Evolutionary conservation across 2,329 filamentous ascomycete species (phyloP).

Genomic region (Pseudogymnoascus destructans): DNA sequence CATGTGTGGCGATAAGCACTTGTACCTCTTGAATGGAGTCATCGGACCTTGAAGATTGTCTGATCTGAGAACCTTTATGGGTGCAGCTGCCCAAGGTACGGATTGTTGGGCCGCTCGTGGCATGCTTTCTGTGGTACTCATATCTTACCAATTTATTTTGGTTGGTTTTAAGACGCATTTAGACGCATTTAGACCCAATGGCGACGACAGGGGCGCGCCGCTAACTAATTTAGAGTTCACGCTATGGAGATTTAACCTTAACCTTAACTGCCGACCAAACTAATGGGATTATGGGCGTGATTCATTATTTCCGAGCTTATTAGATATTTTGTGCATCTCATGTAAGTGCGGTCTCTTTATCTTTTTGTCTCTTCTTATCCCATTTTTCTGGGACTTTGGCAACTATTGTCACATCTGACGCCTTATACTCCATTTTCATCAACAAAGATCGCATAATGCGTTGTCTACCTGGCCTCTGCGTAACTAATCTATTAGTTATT

Average conservation of each 20-base stretch:
- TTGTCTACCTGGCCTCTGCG: neutral
- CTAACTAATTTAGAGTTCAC: constrained; percentile 1
- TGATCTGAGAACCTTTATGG: neutral
- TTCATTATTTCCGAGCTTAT: neutral
- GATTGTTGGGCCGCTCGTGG: neutral
- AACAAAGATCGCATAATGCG: neutral
- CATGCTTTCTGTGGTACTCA: neutral
- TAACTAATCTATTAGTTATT: neutral
- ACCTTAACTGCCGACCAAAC: neutral
- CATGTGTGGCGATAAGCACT: neutral
- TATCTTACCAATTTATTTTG: neutral
- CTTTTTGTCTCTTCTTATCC: neutral
- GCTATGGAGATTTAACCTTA: neutral
- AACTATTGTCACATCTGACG: neutral
- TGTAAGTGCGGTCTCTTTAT: neutral
- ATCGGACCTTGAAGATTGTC: neutral
- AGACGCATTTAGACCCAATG: neutral
- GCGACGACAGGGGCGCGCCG: neutral
- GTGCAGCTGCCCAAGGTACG: neutral
- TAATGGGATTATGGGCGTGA: neutral
- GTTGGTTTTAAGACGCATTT: no score
- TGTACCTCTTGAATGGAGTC: neutral
- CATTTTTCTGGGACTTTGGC: neutral
- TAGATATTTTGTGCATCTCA: neutral
- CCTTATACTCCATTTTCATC: neutral